Base-by-base conservation (phyloP, 352 stramenopile species). In the Phytophthora citricola region DNA sequence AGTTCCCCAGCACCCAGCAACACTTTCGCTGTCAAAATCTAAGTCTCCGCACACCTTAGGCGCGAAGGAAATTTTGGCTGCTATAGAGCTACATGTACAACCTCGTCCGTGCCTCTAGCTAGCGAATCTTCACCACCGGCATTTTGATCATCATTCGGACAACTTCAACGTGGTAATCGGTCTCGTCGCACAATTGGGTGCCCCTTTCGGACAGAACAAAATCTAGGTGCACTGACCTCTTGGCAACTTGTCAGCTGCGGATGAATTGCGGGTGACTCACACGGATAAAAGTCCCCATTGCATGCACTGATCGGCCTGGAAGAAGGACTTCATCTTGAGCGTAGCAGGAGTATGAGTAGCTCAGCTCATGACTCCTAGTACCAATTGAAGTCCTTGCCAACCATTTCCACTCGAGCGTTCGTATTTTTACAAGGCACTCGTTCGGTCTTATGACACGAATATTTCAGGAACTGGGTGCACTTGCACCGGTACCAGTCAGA, bases 401-500 rank as follows among this genome's bases (percentile, higher is more conserved):
- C 31, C 31, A 36, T 36, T 36, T 36, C 10, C 31, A 4, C 31
- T 36, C 31, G 31, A 36, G 31, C 10, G 31, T 36, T 2, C 9
- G 9, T 14, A 36, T 36, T 36, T 8, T 14, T 14, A 14, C 7
- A 36, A 36, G 2, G 9, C 10, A 36, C 10, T 36, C 31, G 1
- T 14, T 36, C 6, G 10, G 29, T 54, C 29, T 54, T 41, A 54
- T 54, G 47, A 27, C 26, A 31, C 15, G 11, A 65, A 52, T 65
- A 52, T 65, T 65, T 65, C 36, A 11, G 3, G 38, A 51, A 52
- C 20, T 66, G 58, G 58, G 47, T 66, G 58, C 58, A 24, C 20
- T 34, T 27, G 31, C 58, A 58, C 46, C 47, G 29, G 38, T 39
- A 45, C 29, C 20, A 36, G 31, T 36, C 3, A 12, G 9, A 36